Conservation (phyloP, 2,329 filamentous ascomycete genomes). For the Drechslera avenae region DNA sequence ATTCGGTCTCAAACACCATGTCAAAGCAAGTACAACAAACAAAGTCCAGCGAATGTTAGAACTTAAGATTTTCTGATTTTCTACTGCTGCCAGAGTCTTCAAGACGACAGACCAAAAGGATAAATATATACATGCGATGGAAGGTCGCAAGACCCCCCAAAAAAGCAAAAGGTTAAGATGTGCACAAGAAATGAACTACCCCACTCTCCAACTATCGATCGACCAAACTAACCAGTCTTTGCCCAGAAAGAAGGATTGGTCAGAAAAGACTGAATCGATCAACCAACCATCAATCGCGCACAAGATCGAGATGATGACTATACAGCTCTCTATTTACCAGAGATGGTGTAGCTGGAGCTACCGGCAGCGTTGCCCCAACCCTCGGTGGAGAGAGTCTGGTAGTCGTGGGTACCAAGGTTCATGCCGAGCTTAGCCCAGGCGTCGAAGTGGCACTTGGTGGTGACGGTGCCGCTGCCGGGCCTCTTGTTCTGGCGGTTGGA, state of each 20-base stretch:
- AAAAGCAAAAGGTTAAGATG: background rate
- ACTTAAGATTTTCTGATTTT: no score
- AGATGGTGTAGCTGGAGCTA: constrained; percentile 36
- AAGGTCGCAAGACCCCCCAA: constrained; percentile 1
- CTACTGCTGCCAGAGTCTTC: background rate
- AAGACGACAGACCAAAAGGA: background rate
- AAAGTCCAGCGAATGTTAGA: background rate
- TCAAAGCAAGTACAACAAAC: background rate
- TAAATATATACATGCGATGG: constrained; percentile 9
- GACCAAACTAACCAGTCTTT: no score
- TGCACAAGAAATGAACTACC: background rate
- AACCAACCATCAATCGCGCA: no score
- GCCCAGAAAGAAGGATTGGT: no score
- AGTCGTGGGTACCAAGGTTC: constrained; percentile 35
- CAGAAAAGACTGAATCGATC: no score
- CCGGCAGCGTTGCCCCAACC: constrained; percentile 38
- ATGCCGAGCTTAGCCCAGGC: constrained; percentile 35
- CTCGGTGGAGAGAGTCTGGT: constrained; percentile 38
- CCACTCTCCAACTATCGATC: no score
- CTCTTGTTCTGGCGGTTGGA: constrained; percentile 35
- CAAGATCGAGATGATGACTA: no score
- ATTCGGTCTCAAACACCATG: background rate
- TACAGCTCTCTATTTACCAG: constrained; percentile 13
- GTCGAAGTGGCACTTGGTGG: constrained; percentile 39
- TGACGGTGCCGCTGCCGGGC: constrained; percentile 37